Percentiles rank a stretch among this genome's conserved stretches.
These are phyloP conservation scores for Sideroxylon spinosum DNA, from an alignment of 179 eudicot genomes.

Conservation along the genomic window DNA sequence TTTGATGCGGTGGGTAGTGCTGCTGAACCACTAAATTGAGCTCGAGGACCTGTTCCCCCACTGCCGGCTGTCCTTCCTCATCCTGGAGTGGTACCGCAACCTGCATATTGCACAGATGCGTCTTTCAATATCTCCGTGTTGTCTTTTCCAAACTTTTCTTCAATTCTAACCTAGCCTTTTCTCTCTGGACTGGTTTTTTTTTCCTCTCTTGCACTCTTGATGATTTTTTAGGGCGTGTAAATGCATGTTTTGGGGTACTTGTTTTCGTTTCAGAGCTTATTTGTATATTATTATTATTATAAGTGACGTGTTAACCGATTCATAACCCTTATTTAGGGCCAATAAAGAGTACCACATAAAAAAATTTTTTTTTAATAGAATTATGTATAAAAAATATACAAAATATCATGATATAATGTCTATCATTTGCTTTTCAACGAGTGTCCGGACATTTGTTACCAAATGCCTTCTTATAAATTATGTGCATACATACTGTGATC, in stretches of 20 bases:
- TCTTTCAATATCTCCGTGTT: constrained; percentile 23
- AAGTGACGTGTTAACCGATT: too few relatives aligned
- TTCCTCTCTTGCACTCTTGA: too few relatives aligned
- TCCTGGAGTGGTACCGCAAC: too few relatives aligned
- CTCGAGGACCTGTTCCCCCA: constrained; percentile 5
- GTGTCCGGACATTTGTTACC: too few relatives aligned
- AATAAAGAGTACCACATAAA: too few relatives aligned
- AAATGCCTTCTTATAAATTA: neutral
- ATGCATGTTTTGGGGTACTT: neutral
- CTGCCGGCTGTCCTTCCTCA: neutral
- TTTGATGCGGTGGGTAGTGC: too few relatives aligned
- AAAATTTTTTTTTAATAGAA: too few relatives aligned
- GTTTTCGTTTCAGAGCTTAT: neutral
- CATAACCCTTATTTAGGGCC: too few relatives aligned
- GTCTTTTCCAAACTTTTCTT: constrained; percentile 17
- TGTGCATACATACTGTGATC: neutral
- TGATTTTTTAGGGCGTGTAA: neutral
- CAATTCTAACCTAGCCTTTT: neutral
- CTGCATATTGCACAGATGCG: neutral
- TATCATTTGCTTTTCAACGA: too few relatives aligned
- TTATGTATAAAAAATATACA: too few relatives aligned
- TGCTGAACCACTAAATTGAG: constrained; percentile 10
- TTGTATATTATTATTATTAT: too few relatives aligned
- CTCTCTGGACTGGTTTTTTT: neutral
- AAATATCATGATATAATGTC: neutral